Conservation (phyloP, 768 basidiomycete genomes). For the Tylopilus balloui region DNA sequence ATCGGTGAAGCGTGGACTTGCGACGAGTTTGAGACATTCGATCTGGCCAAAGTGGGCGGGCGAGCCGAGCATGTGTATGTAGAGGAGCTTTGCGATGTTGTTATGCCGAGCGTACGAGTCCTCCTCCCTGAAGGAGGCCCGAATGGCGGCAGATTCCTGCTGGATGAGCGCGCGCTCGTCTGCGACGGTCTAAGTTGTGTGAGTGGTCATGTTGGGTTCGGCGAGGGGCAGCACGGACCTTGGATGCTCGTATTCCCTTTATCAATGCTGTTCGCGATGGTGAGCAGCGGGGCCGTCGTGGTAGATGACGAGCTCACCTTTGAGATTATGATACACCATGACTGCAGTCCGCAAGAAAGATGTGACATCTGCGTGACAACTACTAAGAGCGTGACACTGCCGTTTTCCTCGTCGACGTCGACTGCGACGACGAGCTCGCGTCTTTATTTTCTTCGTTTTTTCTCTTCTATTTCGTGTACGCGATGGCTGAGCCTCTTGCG, state of each 20-base stretch:
- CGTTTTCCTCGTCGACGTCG: slow-evolving; percentile 18
- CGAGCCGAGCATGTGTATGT: slow-evolving; percentile 98
- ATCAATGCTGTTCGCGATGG: slow-evolving; percentile 67
- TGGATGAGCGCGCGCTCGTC: slow-evolving; percentile 97
- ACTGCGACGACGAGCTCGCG: slow-evolving; percentile 19
- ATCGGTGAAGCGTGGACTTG: slow-evolving; percentile 92
- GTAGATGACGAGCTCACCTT: slow-evolving; percentile 45
- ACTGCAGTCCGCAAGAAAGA: slow-evolving; percentile 9
- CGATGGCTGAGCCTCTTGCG: slow-evolving; percentile 24
- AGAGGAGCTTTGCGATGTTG: slow-evolving; percentile 96
- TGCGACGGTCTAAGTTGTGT: slow-evolving; percentile 74
- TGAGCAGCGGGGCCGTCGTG: slow-evolving; percentile 18
- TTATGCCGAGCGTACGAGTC: slow-evolving; percentile 93
- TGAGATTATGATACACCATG: slow-evolving; percentile 86
- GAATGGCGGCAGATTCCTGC: slow-evolving; percentile 95
- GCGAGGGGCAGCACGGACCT: slow-evolving; percentile 48
- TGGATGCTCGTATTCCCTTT: slow-evolving; percentile 97
- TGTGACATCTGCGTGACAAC: slow-evolving; percentile 24
- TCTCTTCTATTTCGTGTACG: too few relatives aligned
- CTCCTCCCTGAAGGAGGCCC: slow-evolving; percentile 95
- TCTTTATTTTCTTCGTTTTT: not conserved
- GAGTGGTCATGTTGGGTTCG: slow-evolving; percentile 13
- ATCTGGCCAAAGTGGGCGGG: slow-evolving; percentile 99
- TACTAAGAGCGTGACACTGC: slow-evolving; percentile 17
- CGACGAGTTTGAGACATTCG: slow-evolving; percentile 91